Base-by-base conservation (phyloP, 2,329 filamentous ascomycete species). In the Sporothrix inflata region DNA sequence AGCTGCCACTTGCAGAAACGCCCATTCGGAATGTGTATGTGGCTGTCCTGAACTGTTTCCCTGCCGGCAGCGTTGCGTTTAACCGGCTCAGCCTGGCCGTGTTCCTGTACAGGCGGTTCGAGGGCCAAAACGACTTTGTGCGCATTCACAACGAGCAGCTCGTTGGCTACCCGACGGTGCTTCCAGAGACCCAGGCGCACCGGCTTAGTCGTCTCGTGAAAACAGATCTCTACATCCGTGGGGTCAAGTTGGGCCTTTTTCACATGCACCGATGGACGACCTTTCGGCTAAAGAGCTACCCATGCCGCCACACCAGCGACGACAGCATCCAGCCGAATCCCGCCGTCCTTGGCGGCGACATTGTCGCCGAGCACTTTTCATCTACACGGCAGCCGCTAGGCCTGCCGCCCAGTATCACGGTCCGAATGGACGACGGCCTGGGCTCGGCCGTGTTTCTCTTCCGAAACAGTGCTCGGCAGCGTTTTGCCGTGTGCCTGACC, bases 401-500 rank as follows among this genome's bases (percentile, higher is more conserved):
- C 19, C 16, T 14, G 4, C 53, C 53, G 19, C 24, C 63, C 16
- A 51, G 11, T 21, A 69, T 69, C 27, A 34, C 19, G 27, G 53
- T 19, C 45, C 27, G n/a, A 14, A 51, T 72, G 8, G 53, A 72
- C 21, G 70, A 72, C 19, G 11, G 14, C 9, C 60, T 61, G n/a
- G 30, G 38, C 4, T 68, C 70, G 24, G 27, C 53, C 14, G 53
- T 72, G 1, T 21, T 72, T 38, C 70, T 72, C 1, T 72, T 68
- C 42, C 49, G 30, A 30, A 69, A 72, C 30, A n/a, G 14, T 3
- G 19, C 12, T 4, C 27, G 63, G 24, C 40, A 40, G 27, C 63
- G 55, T 24, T 51, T 72, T 38, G 51, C 63, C 2, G 51, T 53
- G 19, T 72, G 70, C 42, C 27, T 72, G 19, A 51, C 42, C 16